phyloP scores from a whole-genome alignment of 164 flowering plant species.

The Euptelea pleiosperma region DNA sequence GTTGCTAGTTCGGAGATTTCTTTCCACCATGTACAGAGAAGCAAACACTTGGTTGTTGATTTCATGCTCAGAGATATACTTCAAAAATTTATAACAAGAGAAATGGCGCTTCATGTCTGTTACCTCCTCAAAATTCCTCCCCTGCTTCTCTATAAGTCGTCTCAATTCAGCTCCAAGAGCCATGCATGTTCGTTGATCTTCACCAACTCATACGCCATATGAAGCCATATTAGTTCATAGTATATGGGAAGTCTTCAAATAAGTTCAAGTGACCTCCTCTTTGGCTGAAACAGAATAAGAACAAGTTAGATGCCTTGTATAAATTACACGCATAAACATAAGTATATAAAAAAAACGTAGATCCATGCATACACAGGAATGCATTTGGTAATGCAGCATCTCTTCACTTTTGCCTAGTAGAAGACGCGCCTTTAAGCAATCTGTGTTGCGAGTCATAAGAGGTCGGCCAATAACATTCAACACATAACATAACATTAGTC shows the following conservation, averaged over 20 bases:
- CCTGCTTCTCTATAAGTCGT: background rate
- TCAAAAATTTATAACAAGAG: background rate
- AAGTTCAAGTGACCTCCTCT: constrained; percentile 21
- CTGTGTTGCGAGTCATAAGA: too few relatives aligned
- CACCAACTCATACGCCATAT: background rate
- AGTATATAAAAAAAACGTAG: background rate
- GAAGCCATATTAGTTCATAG: background rate
- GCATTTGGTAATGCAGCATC: too few relatives aligned
- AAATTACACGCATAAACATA: background rate
- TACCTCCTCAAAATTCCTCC: background rate
- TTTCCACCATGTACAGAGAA: background rate
- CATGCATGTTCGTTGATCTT: background rate
- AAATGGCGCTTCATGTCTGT: background rate
- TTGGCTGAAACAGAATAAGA: constrained; percentile 28
- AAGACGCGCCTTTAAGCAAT: too few relatives aligned
- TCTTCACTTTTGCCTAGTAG: too few relatives aligned
- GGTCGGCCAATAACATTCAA: background rate
- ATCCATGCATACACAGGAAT: background rate
- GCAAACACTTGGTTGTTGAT: background rate
- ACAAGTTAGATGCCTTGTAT: background rate
- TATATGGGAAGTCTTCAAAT: constrained; percentile 15
- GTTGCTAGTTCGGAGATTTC: background rate
- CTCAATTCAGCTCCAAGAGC: too few relatives aligned
- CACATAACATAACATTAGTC: too few relatives aligned
- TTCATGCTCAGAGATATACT: background rate